phyloP scores from a whole-genome alignment of 2,329 filamentous ascomycete species.

The Metarhizium anisopliae region DNA sequence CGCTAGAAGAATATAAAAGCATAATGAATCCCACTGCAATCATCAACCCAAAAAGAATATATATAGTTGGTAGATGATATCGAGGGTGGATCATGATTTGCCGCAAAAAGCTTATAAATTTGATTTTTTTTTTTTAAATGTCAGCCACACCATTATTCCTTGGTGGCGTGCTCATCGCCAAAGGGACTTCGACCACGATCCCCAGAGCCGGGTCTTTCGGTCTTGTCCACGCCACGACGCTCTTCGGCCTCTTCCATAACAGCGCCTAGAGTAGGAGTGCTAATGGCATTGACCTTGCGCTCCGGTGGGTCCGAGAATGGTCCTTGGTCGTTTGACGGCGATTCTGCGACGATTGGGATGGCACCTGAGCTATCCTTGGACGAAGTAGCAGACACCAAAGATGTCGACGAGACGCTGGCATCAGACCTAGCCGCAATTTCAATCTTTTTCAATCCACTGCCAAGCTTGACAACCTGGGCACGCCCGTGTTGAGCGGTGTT shows the following conservation, averaged over 20 bases:
- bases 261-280: slow-evolving; percentile 40
- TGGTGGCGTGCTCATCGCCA: slow-evolving; percentile 48
- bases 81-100: not conserved
- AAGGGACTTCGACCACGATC: slow-evolving; percentile 40
- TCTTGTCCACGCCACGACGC: slow-evolving; percentile 26
- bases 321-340: slow-evolving; percentile 41
- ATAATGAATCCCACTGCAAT: not conserved
- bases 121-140: not conserved
- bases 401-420: slow-evolving; percentile 17
- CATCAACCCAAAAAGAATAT: not conserved
- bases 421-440: slow-evolving; percentile 29
- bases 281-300: slow-evolving; percentile 19
- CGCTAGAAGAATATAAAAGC: slow-evolving; percentile 1
- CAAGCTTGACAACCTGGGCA: slow-evolving; percentile 52
- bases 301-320: slow-evolving; percentile 50
- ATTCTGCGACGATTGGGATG: slow-evolving; percentile 41
- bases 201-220: slow-evolving; percentile 14
- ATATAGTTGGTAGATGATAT: not conserved
- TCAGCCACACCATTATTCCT: slow-evolving; percentile 25
- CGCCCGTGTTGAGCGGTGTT: slow-evolving; percentile 49
- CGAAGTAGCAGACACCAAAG: slow-evolving; percentile 6
- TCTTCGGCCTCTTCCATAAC: slow-evolving; percentile 42
- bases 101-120: not conserved
- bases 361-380: slow-evolving; percentile 25
- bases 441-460: slow-evolving; percentile 39